Base-by-base conservation (phyloP, 306 rosid species). In the Begonia fuchsioides region DNA sequence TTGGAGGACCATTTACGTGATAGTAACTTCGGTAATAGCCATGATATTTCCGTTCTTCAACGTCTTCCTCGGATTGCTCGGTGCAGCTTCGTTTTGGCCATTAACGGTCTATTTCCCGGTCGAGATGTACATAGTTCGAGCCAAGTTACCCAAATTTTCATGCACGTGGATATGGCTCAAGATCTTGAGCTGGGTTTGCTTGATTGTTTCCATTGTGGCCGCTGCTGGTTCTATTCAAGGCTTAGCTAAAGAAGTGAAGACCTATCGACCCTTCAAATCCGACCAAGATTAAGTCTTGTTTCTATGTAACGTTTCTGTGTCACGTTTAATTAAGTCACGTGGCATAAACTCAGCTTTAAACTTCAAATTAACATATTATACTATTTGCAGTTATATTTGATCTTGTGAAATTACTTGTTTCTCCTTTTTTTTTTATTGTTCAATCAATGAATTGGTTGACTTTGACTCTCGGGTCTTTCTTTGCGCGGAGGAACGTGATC, bases 41-140 rank as follows among this genome's bases (percentile, higher is more conserved):
- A 92, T 92, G 98, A 43, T 82, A 48, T 92, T 92, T 47, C 98
- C 98, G 3, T 92, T 92, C 92, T 92, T 92, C 76, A 92, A 92
- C 13, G 86, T 71, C 80, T 85, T 92, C 65, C 43, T 92, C 58
- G 93, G 87, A 3, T 63, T 92, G 16, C 82, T 85, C 39, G 96
- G 98, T 46, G 93, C 98, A 44, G 64, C 80, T 3, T 85, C 98
- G 1, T 92, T 92, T 44, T 92, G 86, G 87, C 98, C 96, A 40
- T 38, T 92, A 61, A 85, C 96, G 0, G 94, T 92, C 44, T 92
- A 75, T 61, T 92, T 92, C 67, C 98, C 98, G n/a, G 55, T 82
- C 12, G 98, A 92, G 68, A 82, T 86, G 98, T 86, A 92, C 83
- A 82, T 92, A 1, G 78, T 81, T 48, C 85, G 76, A 60, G 39